A percentile compares a stretch with the other conserved stretches of the same genome.
These are phyloP conservation scores for Benincasa hispida DNA, from an alignment of 306 rosid genomes.

Conservation along the genomic window DNA sequence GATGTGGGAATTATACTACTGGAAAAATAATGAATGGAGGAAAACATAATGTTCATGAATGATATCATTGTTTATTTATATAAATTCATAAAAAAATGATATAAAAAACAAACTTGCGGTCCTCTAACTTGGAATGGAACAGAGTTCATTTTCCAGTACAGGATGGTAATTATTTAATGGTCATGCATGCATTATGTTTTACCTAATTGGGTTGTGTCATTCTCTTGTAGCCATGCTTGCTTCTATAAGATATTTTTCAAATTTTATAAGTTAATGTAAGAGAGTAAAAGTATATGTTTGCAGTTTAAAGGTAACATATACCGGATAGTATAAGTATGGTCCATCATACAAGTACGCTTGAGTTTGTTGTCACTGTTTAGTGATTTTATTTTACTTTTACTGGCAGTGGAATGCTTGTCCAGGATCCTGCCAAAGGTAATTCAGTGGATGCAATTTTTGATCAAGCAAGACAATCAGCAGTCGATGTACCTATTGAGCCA, in stretches of 20 bases:
- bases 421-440: constrained; percentile 49
- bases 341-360: neutral
- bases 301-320: neutral
- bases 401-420: constrained; percentile 91
- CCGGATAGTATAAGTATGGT: neutral
- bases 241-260: neutral
- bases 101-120: neutral
- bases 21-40: neutral
- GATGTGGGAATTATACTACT: neutral
- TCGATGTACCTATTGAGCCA: constrained; percentile 32
- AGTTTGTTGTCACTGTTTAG: neutral
- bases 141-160: neutral
- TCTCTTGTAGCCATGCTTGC: neutral
- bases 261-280: neutral
- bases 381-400: constrained; percentile 1
- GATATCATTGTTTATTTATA: neutral
- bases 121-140: neutral
- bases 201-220: neutral
- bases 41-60: neutral
- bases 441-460: constrained; percentile 58
- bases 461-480: constrained; percentile 44
- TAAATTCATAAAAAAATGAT: too few relatives aligned
- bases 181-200: neutral
- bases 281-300: neutral
- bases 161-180: neutral